A percentile compares a stretch with the other conserved stretches of the same genome.
Evolutionary conservation across 2,329 filamentous ascomycete genomes (phyloP).

Genomic region (Beauveria caledonica): DNA sequence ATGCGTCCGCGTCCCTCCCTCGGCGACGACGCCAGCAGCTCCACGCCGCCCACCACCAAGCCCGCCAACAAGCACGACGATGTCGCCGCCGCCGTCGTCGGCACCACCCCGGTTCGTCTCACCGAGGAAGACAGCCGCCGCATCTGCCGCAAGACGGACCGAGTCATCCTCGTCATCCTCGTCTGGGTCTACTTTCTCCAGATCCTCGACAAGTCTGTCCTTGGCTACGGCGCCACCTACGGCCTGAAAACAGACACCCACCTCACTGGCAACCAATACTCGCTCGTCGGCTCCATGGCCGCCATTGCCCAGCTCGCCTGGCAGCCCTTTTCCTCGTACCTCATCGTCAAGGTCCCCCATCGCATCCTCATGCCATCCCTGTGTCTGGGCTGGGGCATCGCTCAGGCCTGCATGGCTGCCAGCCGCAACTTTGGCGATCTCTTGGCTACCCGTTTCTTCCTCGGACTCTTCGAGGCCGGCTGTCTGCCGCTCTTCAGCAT

Average conservation of each 20-base stretch:
- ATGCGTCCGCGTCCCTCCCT: not conserved
- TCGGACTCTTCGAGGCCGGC: constrained; percentile 42
- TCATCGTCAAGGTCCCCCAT: constrained; percentile 54
- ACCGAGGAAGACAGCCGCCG: constrained; percentile 33
- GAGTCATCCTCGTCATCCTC: constrained; percentile 45
- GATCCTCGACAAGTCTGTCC: constrained; percentile 49
- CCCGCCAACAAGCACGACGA: constrained; percentile 3
- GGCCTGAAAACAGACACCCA: constrained; percentile 41
- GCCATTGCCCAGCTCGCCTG: constrained; percentile 53
- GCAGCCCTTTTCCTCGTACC: constrained; percentile 50
- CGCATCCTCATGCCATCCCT: constrained; percentile 47
- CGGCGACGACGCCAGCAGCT: constrained; percentile 1
- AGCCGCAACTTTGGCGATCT: constrained; percentile 40
- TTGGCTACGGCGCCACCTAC: constrained; percentile 51
- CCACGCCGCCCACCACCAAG: not conserved
- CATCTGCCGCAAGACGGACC: constrained; percentile 54
- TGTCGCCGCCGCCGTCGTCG: not conserved
- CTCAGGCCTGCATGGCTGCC: constrained; percentile 37
- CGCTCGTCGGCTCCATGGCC: constrained; percentile 47
- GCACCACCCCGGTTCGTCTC: not conserved
- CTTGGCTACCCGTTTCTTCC: constrained; percentile 40
- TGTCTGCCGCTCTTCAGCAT: constrained; percentile 40
- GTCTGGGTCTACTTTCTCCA: constrained; percentile 53
- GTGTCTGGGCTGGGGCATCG: constrained; percentile 36
- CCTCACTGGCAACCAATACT: constrained; percentile 47